phyloP scores from a whole-genome alignment of 331 rosid species.

The Cucumis variabilis region DNA sequence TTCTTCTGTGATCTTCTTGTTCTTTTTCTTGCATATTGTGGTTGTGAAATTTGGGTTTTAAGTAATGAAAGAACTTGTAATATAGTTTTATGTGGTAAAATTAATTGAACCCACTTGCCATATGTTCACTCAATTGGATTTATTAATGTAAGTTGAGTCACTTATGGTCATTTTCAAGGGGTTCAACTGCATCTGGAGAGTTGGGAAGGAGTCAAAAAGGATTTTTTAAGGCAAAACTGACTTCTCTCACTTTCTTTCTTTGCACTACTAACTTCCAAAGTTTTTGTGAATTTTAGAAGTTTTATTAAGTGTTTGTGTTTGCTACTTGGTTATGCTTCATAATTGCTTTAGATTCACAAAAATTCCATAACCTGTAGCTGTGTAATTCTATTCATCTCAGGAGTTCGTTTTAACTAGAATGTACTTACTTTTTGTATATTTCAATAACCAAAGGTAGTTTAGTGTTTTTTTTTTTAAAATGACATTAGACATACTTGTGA shows the following conservation, averaged over 20 bases:
- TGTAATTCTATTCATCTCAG: neutral
- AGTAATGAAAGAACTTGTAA: neutral
- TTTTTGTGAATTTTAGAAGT: neutral
- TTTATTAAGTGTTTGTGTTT: no score
- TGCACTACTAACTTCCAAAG: no score
- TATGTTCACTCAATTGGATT: neutral
- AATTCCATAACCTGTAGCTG: neutral
- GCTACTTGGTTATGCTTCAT: no score
- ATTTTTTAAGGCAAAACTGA: no score
- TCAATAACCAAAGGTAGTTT: no score
- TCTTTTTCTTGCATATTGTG: neutral
- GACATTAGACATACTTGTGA: no score
- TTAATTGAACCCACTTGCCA: neutral
- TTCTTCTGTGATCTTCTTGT: neutral
- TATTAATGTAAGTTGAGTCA: neutral
- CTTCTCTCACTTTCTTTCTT: no score
- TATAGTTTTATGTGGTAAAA: neutral
- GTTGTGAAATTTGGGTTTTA: neutral
- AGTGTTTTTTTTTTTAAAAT: no score
- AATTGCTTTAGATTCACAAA: neutral
- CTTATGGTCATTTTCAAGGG: neutral
- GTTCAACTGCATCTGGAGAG: no score
- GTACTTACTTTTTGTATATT: no score
- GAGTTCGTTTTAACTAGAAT: no score
- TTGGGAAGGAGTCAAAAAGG: no score